Percentiles rank a stretch among this genome's conserved stretches.
Evolutionary conservation across 192 early-diverging fungal genomes (phyloP).

Genomic region (Rhizophagus clarus): DNA sequence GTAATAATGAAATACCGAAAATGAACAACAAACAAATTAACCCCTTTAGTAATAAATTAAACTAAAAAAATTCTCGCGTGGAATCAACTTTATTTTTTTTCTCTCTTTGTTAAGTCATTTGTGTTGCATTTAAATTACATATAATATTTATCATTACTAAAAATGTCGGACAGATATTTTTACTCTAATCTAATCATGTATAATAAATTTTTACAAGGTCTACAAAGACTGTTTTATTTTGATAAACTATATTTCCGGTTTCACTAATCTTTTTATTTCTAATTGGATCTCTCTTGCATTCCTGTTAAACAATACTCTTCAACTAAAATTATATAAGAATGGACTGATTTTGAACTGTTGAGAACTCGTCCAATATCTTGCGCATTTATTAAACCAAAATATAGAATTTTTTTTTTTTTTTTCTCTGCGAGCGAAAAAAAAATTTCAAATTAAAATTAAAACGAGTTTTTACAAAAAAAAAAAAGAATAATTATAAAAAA

Average conservation of each 20-base stretch:
- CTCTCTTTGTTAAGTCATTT: no score
- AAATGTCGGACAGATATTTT: not conserved
- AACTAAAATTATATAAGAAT: not conserved
- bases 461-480: not conserved
- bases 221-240: not conserved
- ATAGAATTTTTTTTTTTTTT: not conserved
- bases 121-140: not conserved
- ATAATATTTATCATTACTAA: not conserved
- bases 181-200: not conserved
- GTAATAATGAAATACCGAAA: not conserved
- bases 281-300: not conserved
- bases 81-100: not conserved
- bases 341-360: not conserved
- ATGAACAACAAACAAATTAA: not conserved
- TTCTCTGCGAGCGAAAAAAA: not conserved
- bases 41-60: not conserved
- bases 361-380: not conserved
- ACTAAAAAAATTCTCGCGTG: not conserved
- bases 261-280: not conserved
- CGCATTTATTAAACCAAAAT: not conserved
- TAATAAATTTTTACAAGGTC: not conserved
- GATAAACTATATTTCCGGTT: not conserved
- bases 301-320: not conserved
- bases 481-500: no score
- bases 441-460: not conserved